Conservation (phyloP, 2,329 filamentous ascomycete genomes). For the Aspergillus piperis region DNA sequence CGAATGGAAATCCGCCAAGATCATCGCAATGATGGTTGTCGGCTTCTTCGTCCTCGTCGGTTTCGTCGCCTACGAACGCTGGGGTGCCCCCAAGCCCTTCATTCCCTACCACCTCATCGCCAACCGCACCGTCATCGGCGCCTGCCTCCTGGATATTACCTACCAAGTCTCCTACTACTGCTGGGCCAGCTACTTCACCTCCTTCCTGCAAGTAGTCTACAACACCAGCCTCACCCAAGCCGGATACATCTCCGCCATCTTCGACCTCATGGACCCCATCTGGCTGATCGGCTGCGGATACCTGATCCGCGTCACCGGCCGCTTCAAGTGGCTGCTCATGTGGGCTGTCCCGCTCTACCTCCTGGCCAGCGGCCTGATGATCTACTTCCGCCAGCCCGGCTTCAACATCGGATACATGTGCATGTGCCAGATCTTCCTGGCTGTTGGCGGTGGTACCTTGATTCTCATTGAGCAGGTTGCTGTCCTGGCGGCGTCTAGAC, state of each 20-base stretch:
- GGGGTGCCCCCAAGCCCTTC: conserved; percentile 42
- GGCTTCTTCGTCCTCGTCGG: conserved; percentile 54
- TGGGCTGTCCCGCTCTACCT: conserved; percentile 53
- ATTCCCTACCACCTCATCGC: conserved; percentile 44
- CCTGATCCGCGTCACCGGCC: conserved; percentile 50
- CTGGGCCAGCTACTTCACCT: conserved; percentile 37
- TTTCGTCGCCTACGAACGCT: conserved; percentile 58
- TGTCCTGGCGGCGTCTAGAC: conserved; percentile 53
- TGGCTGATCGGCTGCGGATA: conserved; percentile 56
- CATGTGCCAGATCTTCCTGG: conserved; percentile 58
- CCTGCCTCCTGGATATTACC: conserved; percentile 28
- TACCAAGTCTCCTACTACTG: conserved; percentile 24
- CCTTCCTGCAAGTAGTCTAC: conserved; percentile 42
- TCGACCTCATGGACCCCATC: conserved; percentile 55
- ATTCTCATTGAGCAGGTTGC: conserved; percentile 57
- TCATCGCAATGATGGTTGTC: conserved; percentile 55
- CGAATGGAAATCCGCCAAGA: conserved; percentile 41
- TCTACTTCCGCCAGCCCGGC: conserved; percentile 52
- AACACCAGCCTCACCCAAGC: conserved; percentile 33
- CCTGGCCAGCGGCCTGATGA: conserved; percentile 54
- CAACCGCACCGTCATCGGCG: conserved; percentile 30
- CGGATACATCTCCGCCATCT: conserved; percentile 51
- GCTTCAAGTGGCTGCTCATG: conserved; percentile 53
- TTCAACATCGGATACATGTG: conserved; percentile 52
- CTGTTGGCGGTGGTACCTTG: conserved; percentile 54